These are phyloP conservation scores for Scheffersomyces amazonensis DNA, from an alignment of 805 yeast species.

Conservation along the genomic window DNA sequence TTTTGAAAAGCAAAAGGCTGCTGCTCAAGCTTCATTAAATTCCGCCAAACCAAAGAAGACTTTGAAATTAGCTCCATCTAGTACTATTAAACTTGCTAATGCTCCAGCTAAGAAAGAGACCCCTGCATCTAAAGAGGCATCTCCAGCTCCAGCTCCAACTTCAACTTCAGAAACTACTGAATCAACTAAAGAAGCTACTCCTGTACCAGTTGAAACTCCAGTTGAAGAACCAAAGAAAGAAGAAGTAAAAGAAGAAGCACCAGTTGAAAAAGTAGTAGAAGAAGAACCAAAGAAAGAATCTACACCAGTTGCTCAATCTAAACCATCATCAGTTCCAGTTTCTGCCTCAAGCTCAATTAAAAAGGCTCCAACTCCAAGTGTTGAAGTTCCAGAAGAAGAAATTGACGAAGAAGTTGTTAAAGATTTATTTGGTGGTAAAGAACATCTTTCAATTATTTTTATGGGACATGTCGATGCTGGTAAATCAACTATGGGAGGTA, in stretches of 20 bases:
- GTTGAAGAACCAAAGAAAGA: conserved; percentile 19
- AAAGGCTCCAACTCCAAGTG: conserved; percentile 51
- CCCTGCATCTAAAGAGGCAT: conserved; percentile 16
- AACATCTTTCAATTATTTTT: conserved; percentile 92
- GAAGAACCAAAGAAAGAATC: conserved; percentile 10
- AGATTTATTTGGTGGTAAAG: conserved; percentile 96
- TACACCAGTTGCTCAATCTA: conserved; percentile 13
- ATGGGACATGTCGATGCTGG: conserved; percentile 99
- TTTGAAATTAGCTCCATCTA: conserved; percentile 62
- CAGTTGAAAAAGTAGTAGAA: conserved; percentile 19
- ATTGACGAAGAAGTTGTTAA: conserved; percentile 84
- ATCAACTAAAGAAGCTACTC: conserved; percentile 13
- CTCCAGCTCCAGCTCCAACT: conserved; percentile 19
- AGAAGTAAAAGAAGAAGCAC: conserved; percentile 21
- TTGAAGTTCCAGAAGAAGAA: conserved; percentile 76
- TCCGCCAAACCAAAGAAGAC: conserved; percentile 66
- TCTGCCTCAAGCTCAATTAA: conserved; percentile 13
- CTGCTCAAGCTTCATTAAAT: conserved; percentile 36
- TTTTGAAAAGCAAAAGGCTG: conserved; percentile 66
- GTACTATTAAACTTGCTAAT: conserved; percentile 62
- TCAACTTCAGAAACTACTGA: conserved; percentile 13
- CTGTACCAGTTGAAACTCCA: conserved; percentile 18
- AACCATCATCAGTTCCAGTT: conserved; percentile 11
- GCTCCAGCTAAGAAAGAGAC: conserved; percentile 38
- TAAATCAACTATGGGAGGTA: conserved; percentile 99